phyloP scores from a whole-genome alignment of 371 early-diverging fungal genomes.

The Funneliformis caledonium region DNA sequence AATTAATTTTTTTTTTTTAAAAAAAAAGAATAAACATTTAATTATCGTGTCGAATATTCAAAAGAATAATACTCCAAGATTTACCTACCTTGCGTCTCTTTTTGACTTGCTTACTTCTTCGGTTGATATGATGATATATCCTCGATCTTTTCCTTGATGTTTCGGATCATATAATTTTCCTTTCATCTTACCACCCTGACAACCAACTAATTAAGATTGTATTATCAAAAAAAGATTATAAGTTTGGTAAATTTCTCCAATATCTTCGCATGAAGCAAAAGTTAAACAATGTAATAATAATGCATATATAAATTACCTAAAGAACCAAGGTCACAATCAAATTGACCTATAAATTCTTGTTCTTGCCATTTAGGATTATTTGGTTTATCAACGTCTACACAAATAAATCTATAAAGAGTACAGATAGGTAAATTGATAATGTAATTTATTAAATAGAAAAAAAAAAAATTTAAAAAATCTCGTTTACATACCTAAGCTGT shows the following conservation, averaged over 20 bases:
- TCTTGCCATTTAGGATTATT: constrained; percentile 45
- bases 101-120: constrained; percentile 29
- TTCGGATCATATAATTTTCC: constrained; percentile 20
- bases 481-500: constrained; percentile 41
- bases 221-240: neutral
- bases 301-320: constrained; percentile 42
- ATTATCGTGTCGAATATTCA: too few relatives aligned
- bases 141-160: constrained; percentile 14
- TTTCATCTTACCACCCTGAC: neutral
- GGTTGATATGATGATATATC: constrained; percentile 10
- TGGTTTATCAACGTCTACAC: constrained; percentile 53
- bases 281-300: neutral
- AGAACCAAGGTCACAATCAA: constrained; percentile 51
- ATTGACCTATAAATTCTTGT: constrained; percentile 55
- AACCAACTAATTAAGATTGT: constrained; percentile 7
- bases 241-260: too few relatives aligned
- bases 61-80: neutral
- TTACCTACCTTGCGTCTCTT: constrained; percentile 14
- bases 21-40: neutral
- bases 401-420: constrained; percentile 45
- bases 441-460: neutral
- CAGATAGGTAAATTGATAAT: neutral
- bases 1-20: neutral
- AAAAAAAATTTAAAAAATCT: neutral
- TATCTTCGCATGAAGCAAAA: too few relatives aligned